Evolutionary conservation across 78 protist genomes (phyloP).

Genomic region (Cyanophora paradoxa): DNA sequence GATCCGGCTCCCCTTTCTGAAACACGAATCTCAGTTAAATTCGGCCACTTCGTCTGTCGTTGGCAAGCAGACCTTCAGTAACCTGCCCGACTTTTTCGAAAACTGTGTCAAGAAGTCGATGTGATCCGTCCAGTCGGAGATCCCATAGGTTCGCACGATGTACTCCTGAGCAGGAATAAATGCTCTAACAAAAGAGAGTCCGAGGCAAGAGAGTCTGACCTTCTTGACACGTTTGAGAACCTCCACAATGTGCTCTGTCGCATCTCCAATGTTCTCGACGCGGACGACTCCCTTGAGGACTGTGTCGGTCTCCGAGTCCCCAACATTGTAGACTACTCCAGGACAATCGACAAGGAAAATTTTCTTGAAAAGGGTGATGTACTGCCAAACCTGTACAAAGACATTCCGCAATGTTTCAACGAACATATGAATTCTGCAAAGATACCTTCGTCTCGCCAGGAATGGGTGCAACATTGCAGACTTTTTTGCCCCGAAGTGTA

Average conservation of each 20-base stretch:
- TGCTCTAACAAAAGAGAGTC: neutral
- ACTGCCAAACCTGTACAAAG: constrained; percentile 95
- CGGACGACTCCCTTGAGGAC: constrained; percentile 83
- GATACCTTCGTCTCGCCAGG: constrained; percentile 97
- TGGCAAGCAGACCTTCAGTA: neutral
- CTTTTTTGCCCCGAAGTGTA: constrained; percentile 76
- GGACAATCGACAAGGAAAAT: constrained; percentile 93
- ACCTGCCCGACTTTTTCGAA: neutral
- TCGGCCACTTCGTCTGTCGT: neutral
- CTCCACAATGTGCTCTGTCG: constrained; percentile 56
- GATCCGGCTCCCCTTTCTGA: constrained; percentile 24
- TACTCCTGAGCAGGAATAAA: constrained; percentile 33
- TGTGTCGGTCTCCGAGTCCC: constrained; percentile 69
- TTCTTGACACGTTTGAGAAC: constrained; percentile 65
- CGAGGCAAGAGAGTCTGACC: constrained; percentile 35
- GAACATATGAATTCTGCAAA: neutral
- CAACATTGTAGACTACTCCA: constrained; percentile 36
- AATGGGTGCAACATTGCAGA: constrained; percentile 94
- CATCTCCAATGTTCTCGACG: constrained; percentile 74
- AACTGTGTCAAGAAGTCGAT: constrained; percentile 48
- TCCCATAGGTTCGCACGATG: constrained; percentile 59
- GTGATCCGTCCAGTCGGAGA: constrained; percentile 63
- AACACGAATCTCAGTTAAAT: too few relatives aligned
- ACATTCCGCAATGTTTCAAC: neutral
- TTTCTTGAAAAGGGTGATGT: constrained; percentile 82